Percentiles rank a stretch among this genome's conserved stretches.
These are phyloP conservation scores for Xylaria polymorpha DNA, from an alignment of 2,329 filamentous ascomycete species.

Conservation along the genomic window DNA sequence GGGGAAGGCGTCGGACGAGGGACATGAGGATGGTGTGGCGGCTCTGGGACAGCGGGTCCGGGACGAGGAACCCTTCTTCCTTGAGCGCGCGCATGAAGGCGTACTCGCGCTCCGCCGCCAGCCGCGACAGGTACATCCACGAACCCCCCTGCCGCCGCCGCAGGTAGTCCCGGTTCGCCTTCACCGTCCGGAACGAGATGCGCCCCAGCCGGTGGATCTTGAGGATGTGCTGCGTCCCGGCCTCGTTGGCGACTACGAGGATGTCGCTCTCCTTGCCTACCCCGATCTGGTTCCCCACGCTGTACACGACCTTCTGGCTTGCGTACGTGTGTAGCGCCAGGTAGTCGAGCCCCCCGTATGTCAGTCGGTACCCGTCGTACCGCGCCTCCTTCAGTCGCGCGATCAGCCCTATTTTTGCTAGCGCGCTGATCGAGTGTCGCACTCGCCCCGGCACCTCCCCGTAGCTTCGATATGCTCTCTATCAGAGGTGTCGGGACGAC, in stretches of 20 bases:
- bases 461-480: constrained; percentile 81
- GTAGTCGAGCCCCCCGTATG: constrained; percentile 97
- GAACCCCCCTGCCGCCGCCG: constrained; percentile 74
- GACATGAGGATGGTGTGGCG: constrained; percentile 97
- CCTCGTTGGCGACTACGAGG: constrained; percentile 86
- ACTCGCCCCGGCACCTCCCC: constrained; percentile 82
- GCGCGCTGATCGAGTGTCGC: constrained; percentile 85
- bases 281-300: constrained; percentile 92
- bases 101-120: constrained; percentile 94
- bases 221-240: constrained; percentile 81
- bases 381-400: constrained; percentile 93
- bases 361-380: constrained; percentile 96
- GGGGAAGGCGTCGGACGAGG: constrained; percentile 88
- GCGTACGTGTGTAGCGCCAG: constrained; percentile 93
- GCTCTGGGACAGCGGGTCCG: constrained; percentile 87
- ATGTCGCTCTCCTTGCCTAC: constrained; percentile 99
- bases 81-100: constrained; percentile 91
- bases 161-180: constrained; percentile 95
- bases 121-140: constrained; percentile 97
- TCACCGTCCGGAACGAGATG: constrained; percentile 96
- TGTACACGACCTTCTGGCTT: constrained; percentile 83
- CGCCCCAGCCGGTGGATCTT: constrained; percentile 97
- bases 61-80: constrained; percentile 88
- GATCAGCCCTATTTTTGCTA: constrained; percentile 93
- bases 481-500: constrained; percentile 93